Conservation (phyloP, 140 eudicot genomes). For the Anethum foeniculum region DNA sequence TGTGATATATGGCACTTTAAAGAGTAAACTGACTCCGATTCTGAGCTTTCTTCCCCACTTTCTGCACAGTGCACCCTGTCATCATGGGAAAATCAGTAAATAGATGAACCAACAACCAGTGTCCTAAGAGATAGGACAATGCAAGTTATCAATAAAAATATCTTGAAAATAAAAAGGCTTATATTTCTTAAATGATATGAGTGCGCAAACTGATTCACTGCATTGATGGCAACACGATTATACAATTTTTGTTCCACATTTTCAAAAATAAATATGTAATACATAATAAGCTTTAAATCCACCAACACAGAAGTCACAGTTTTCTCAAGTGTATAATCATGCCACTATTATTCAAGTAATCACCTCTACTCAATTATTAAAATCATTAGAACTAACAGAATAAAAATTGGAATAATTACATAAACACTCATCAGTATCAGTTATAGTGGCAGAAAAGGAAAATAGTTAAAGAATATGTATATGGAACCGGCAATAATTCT, state of each 20-base stretch:
- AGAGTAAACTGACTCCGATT: conserved; percentile 68
- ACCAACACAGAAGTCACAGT: neutral
- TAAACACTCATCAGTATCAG: neutral
- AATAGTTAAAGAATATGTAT: neutral
- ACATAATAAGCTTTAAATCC: neutral
- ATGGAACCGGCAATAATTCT: neutral
- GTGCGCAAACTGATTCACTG: neutral
- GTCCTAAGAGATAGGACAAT: neutral
- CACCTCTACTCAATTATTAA: neutral
- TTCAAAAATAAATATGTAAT: neutral
- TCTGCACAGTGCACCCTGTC: conserved; percentile 88
- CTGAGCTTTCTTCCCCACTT: conserved; percentile 96
- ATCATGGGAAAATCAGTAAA: conserved; percentile 3
- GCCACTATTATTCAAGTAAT: neutral
- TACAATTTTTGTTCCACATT: neutral
- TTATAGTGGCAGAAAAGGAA: neutral
- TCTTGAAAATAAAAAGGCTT: neutral
- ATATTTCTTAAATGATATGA: neutral
- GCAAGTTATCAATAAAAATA: neutral
- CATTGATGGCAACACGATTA: neutral
- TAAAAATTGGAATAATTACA: too few relatives aligned
- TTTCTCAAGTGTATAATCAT: neutral
- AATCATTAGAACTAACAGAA: neutral
- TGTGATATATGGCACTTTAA: conserved; percentile 97
- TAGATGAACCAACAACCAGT: neutral